A percentile compares a stretch with the other conserved stretches of the same genome.
These are phyloP conservation scores for Chalaropsis ovoidea DNA, from an alignment of 2,329 filamentous ascomycete species.

Conservation along the genomic window DNA sequence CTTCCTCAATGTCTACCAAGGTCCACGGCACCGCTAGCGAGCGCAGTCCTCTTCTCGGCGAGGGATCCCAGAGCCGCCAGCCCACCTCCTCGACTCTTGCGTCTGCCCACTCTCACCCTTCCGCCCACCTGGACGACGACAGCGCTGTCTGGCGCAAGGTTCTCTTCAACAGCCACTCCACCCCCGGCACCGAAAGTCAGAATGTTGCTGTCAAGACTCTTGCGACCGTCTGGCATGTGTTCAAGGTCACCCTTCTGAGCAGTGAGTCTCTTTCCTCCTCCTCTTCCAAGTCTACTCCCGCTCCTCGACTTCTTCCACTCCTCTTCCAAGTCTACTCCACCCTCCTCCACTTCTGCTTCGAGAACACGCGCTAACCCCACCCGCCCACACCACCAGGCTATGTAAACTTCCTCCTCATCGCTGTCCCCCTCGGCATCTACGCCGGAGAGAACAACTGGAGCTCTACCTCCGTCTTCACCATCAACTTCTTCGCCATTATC, in stretches of 20 bases:
- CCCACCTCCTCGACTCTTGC: constrained; percentile 7
- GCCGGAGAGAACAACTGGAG: constrained; percentile 54
- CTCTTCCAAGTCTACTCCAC: too few relatives aligned
- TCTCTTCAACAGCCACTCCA: constrained; percentile 42
- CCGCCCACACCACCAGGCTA: constrained; percentile 37
- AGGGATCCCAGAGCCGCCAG: constrained; percentile 27
- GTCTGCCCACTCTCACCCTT: background rate
- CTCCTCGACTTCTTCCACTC: background rate
- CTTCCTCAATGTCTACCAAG: constrained; percentile 25
- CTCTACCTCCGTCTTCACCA: constrained; percentile 57
- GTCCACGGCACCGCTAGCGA: constrained; percentile 30
- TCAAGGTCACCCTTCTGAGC: constrained; percentile 49
- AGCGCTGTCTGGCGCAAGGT: constrained; percentile 15
- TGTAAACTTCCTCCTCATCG: constrained; percentile 61
- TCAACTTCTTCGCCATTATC: constrained; percentile 75
- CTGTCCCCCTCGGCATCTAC: constrained; percentile 62
- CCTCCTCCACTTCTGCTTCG: background rate
- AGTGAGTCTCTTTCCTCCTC: constrained; percentile 37
- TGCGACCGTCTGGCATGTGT: constrained; percentile 40
- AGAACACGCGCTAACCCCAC: constrained; percentile 7
- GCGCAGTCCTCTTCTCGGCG: constrained; percentile 37
- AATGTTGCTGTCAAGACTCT: constrained; percentile 28
- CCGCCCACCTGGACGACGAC: constrained; percentile 14
- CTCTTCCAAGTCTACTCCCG: background rate
- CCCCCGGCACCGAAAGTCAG: constrained; percentile 43